Percentiles rank a stretch among this genome's conserved stretches.
Evolutionary conservation across 2,329 filamentous ascomycete species (phyloP).

Genomic region (Phialemoniopsis sp.): DNA sequence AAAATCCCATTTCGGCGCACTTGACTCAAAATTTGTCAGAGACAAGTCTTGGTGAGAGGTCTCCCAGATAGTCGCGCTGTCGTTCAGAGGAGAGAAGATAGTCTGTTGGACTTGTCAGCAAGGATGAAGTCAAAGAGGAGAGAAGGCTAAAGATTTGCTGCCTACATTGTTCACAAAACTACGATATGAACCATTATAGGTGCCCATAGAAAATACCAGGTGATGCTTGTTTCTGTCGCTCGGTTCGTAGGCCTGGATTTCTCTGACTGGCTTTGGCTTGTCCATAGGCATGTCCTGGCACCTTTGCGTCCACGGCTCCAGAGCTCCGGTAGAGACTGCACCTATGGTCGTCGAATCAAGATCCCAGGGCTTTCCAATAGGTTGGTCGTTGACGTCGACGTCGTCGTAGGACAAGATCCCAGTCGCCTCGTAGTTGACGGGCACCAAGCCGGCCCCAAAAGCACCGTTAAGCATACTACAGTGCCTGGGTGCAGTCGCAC

Average conservation of each 20-base stretch:
- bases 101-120: too few relatives aligned
- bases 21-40: not conserved
- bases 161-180: constrained; percentile 29
- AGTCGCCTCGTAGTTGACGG: constrained; percentile 17
- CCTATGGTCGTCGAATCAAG: constrained; percentile 17
- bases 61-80: constrained; percentile 5
- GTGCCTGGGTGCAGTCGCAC: not conserved
- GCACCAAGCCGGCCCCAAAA: constrained; percentile 12
- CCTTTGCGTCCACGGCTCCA: constrained; percentile 20
- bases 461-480: constrained; percentile 2
- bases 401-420: constrained; percentile 25
- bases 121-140: too few relatives aligned
- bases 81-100: not conserved
- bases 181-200: constrained; percentile 24
- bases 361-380: constrained; percentile 18
- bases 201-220: constrained; percentile 28
- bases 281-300: constrained; percentile 30
- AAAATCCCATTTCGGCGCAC: constrained; percentile 18
- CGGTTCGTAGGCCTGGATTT: constrained; percentile 20
- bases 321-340: constrained; percentile 19
- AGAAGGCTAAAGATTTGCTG: not conserved
- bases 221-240: constrained; percentile 22
- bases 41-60: not conserved
- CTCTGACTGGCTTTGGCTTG: constrained; percentile 22
- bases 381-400: constrained; percentile 4